Evolutionary conservation across 768 basidiomycete genomes (phyloP).

Genomic region (Fistulinella prunicolor): DNA sequence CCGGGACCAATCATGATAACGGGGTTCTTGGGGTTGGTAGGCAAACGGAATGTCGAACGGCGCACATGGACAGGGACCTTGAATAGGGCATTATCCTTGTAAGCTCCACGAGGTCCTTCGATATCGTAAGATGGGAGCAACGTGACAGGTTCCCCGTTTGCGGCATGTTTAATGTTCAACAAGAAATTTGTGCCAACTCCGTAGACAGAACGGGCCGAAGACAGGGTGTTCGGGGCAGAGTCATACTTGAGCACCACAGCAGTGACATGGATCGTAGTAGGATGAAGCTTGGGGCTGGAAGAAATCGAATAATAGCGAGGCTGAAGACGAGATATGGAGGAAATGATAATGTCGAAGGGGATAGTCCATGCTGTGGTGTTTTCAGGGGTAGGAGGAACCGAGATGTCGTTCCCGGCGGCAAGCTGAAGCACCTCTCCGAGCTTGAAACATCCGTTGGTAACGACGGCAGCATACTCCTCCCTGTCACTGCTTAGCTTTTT

Average conservation of each 20-base stretch:
- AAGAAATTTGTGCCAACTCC: slow-evolving; percentile 96
- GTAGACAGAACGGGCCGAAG: slow-evolving; percentile 66
- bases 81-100: slow-evolving; percentile 67
- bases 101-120: slow-evolving; percentile 86
- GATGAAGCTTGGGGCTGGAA: slow-evolving; percentile 88
- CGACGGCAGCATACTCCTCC: slow-evolving; percentile 76
- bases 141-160: slow-evolving; percentile 54
- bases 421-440: slow-evolving; percentile 91
- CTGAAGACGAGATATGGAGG: slow-evolving; percentile 89
- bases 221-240: slow-evolving; percentile 51
- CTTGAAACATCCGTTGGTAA: slow-evolving; percentile 82
- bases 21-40: slow-evolving; percentile 97
- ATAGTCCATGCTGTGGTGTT: slow-evolving; percentile 87
- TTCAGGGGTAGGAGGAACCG: slow-evolving; percentile 51
- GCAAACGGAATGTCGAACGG: slow-evolving; percentile 93
- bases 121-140: slow-evolving; percentile 74
- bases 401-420: slow-evolving; percentile 77
- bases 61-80: slow-evolving; percentile 93
- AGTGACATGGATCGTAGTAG: slow-evolving; percentile 91
- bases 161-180: slow-evolving; percentile 82
- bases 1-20: slow-evolving; percentile 99
- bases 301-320: slow-evolving; percentile 99
- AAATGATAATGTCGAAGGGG: slow-evolving; percentile 96
- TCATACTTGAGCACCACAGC: slow-evolving; percentile 94
- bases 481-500: slow-evolving; percentile 81